A percentile compares a stretch with the other conserved stretches of the same genome.
phyloP scores from a whole-genome alignment of 2,329 filamentous ascomycete species.

The Botrytis deweyae region DNA sequence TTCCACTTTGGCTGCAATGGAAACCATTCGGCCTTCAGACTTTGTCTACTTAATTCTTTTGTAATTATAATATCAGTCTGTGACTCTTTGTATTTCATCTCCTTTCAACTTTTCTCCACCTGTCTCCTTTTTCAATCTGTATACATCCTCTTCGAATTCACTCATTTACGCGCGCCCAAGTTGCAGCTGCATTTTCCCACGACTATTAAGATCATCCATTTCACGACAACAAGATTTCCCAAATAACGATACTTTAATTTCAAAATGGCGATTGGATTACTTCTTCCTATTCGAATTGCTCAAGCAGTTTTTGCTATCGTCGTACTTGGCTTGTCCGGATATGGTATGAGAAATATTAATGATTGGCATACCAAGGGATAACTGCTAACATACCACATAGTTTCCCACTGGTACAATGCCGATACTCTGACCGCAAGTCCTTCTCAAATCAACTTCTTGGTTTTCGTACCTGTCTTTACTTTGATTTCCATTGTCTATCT shows the following conservation, averaged over 20 bases:
- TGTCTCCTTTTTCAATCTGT: conserved; percentile 14
- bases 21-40: conserved; percentile 13
- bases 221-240: conserved; percentile 12
- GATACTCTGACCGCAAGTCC: conserved; percentile 56
- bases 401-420: conserved; percentile 59
- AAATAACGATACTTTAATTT: conserved; percentile 1
- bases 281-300: conserved; percentile 47
- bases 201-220: conserved; percentile 14
- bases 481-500: conserved; percentile 56
- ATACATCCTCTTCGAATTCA: conserved; percentile 20
- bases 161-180: conserved; percentile 31
- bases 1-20: conserved; percentile 15
- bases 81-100: conserved; percentile 7
- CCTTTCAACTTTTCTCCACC: conserved; percentile 14
- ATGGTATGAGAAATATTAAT: conserved; percentile 43
- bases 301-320: conserved; percentile 48
- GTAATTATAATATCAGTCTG: conserved; percentile 15
- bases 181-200: conserved; percentile 25
- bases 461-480: conserved; percentile 55
- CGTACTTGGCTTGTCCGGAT: conserved; percentile 50
- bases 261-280: conserved; percentile 44
- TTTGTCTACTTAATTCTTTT: conserved; percentile 17
- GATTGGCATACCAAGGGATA: conserved; percentile 1
- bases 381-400: conserved; percentile 42
- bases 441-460: conserved; percentile 56